phyloP scores from a whole-genome alignment of 1,284 basidiomycete genomes.

The Ustilago loliicola region DNA sequence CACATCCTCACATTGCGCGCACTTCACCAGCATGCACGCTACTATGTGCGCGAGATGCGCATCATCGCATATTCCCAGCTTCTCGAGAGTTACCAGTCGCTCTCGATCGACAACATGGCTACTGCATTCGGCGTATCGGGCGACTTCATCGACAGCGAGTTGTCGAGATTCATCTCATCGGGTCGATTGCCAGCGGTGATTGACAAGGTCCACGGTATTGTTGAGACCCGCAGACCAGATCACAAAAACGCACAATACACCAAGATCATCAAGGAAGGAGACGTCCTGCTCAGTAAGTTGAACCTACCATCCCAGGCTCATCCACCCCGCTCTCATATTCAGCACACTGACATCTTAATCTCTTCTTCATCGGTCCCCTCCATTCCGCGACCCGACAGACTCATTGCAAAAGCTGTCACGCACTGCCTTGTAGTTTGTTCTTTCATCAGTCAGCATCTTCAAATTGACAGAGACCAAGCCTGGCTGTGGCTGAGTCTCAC shows the following conservation, averaged over 20 bases:
- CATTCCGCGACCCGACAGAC: slow-evolving; percentile 41
- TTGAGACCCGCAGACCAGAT: slow-evolving; percentile 90
- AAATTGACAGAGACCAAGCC: not conserved
- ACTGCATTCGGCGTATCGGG: slow-evolving; percentile 90
- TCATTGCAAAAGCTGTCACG: slow-evolving; percentile 69
- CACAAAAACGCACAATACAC: slow-evolving; percentile 91
- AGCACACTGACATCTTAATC: not conserved
- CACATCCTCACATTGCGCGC: slow-evolving; percentile 88
- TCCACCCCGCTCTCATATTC: not conserved
- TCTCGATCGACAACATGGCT: slow-evolving; percentile 88
- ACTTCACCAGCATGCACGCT: slow-evolving; percentile 87
- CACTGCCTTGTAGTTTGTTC: slow-evolving; percentile 60
- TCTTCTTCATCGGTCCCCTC: not conserved
- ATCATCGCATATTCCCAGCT: slow-evolving; percentile 94
- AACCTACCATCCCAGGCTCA: not conserved
- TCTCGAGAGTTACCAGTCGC: slow-evolving; percentile 88
- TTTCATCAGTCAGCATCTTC: not conserved
- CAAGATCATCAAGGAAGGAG: slow-evolving; percentile 87
- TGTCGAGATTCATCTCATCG: slow-evolving; percentile 91
- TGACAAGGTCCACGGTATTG: slow-evolving; percentile 88
- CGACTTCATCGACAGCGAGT: slow-evolving; percentile 87
- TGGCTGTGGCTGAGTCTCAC: not conserved
- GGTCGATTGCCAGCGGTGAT: slow-evolving; percentile 91
- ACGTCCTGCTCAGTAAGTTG: slow-evolving; percentile 79
- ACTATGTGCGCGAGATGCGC: slow-evolving; percentile 95